Evolutionary conservation across 2,329 filamentous ascomycete genomes (phyloP).

Genomic region (Ophiocordyceps polyrhachis-furcata): DNA sequence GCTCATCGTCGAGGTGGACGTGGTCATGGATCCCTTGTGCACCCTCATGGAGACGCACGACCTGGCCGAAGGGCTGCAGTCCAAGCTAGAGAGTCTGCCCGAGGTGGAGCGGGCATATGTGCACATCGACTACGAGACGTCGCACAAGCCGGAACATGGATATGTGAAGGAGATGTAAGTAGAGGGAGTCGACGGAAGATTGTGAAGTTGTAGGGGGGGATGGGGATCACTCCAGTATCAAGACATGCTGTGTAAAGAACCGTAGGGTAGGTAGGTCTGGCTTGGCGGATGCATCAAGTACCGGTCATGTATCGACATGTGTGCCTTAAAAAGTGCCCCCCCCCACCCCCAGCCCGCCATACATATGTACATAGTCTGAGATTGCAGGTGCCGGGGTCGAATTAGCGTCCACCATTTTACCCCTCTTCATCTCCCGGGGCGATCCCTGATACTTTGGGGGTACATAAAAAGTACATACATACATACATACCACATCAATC

Average conservation of each 20-base stretch:
- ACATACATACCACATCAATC: background rate
- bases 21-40: slow-evolving; percentile 70
- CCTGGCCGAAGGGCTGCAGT: slow-evolving; percentile 82
- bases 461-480: background rate
- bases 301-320: too few relatives aligned
- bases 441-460: background rate
- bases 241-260: too few relatives aligned
- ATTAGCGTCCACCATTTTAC: background rate
- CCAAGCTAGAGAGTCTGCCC: slow-evolving; percentile 80
- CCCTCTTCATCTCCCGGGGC: background rate
- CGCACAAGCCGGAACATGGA: slow-evolving; percentile 72
- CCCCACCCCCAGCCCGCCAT: too few relatives aligned
- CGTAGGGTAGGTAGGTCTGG: too few relatives aligned
- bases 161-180: slow-evolving; percentile 36
- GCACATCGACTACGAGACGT: slow-evolving; percentile 93
- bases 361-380: too few relatives aligned
- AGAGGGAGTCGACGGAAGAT: background rate
- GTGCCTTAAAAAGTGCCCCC: too few relatives aligned
- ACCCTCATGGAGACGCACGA: slow-evolving; percentile 71
- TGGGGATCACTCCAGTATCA: too few relatives aligned
- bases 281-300: too few relatives aligned
- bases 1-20: slow-evolving; percentile 86
- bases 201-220: background rate
- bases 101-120: slow-evolving; percentile 90
- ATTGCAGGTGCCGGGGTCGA: background rate